These are phyloP conservation scores for Eucalyptus shirleyi DNA, from an alignment of 345 rosid genomes.

Conservation along the genomic window DNA sequence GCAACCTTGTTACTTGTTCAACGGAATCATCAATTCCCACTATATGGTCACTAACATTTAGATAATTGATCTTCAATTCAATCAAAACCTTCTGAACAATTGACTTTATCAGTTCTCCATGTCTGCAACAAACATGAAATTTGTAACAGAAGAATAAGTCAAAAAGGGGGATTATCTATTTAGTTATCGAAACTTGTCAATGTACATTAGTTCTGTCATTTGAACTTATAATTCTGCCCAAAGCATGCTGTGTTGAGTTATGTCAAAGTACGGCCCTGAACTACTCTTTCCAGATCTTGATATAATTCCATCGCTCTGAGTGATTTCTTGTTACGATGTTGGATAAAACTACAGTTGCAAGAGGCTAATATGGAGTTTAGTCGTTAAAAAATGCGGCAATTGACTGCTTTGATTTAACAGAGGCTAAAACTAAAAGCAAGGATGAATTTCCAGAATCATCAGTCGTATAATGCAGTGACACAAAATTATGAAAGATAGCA, in stretches of 20 bases:
- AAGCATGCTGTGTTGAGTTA: not conserved
- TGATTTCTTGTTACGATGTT: not conserved
- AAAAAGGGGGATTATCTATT: not conserved
- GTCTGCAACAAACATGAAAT: not conserved
- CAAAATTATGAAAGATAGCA: not conserved
- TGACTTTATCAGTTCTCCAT: not conserved
- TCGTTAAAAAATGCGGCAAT: not conserved
- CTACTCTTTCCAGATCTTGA: not conserved
- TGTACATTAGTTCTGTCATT: not conserved
- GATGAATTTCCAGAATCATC: not conserved
- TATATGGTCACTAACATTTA: not conserved
- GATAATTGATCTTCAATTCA: not conserved
- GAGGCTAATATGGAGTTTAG: not conserved
- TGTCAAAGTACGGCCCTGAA: not conserved
- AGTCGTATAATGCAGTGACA: not conserved
- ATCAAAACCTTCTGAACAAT: not conserved
- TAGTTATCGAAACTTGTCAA: not conserved
- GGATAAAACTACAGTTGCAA: not conserved
- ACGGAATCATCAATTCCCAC: not conserved
- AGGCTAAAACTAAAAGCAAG: not conserved
- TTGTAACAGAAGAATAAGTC: not conserved
- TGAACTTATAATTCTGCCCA: not conserved
- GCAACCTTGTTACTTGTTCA: not conserved
- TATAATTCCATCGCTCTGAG: not conserved
- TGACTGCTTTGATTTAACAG: not conserved